phyloP scores from a whole-genome alignment of 805 yeast genomes.

The Kodamaea lidongshanica region DNA sequence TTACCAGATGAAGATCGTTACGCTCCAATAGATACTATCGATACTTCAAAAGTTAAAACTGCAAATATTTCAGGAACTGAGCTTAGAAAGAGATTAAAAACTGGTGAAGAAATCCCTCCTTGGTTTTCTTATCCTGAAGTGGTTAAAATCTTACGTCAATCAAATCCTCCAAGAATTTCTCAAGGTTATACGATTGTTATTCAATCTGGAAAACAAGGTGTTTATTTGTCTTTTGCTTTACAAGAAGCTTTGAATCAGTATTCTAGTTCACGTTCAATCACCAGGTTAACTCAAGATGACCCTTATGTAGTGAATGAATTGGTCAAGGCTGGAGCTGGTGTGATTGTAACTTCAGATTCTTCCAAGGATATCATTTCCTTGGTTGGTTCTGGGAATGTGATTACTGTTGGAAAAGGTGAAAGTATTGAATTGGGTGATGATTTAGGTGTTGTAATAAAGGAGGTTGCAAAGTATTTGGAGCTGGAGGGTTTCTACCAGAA shows the following conservation, averaged over 20 bases:
- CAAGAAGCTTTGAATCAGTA: slow-evolving; percentile 88
- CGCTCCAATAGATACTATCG: slow-evolving; percentile 90
- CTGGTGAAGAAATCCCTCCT: slow-evolving; percentile 84
- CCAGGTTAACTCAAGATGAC: slow-evolving; percentile 43
- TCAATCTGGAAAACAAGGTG: slow-evolving; percentile 42
- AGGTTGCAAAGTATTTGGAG: slow-evolving; percentile 66
- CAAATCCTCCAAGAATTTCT: slow-evolving; percentile 83
- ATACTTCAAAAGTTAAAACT: slow-evolving; percentile 64
- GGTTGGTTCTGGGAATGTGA: slow-evolving; percentile 50
- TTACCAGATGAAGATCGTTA: slow-evolving; percentile 92
- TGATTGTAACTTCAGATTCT: slow-evolving; percentile 49
- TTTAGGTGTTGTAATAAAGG: slow-evolving; percentile 51
- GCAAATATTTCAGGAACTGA: slow-evolving; percentile 94
- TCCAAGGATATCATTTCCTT: slow-evolving; percentile 52
- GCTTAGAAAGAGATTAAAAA: slow-evolving; percentile 77
- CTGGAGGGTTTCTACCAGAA: slow-evolving; percentile 73
- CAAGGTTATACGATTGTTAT: slow-evolving; percentile 85
- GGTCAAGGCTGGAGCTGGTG: slow-evolving; percentile 88
- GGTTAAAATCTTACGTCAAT: slow-evolving; percentile 81
- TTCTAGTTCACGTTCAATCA: slow-evolving; percentile 75
- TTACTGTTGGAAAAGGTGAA: slow-evolving; percentile 28
- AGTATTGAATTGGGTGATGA: slow-evolving; percentile 14
- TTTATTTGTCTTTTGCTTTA: slow-evolving; percentile 66
- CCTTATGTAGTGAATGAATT: slow-evolving; percentile 68
- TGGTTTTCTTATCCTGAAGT: slow-evolving; percentile 98